Conservation (phyloP, 2,329 filamentous ascomycete species). For the Aureobasidium sp. region DNA sequence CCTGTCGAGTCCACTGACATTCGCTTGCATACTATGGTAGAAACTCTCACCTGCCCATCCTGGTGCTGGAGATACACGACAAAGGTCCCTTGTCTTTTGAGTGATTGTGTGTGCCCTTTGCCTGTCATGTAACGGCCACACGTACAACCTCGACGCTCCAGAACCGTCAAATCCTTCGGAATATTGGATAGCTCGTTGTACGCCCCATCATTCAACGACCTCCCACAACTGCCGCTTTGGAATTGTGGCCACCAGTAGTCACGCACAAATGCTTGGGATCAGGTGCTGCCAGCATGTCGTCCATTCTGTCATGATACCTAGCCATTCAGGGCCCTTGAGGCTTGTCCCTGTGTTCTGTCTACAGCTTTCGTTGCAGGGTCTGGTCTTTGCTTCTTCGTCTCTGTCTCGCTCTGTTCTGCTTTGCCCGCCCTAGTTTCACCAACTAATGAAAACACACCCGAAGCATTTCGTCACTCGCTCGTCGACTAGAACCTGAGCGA, state of each 20-base stretch:
- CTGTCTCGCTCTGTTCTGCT: not conserved
- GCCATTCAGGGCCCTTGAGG: not conserved
- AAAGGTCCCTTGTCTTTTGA: not conserved
- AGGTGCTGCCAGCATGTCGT: not conserved
- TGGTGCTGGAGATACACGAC: conserved; percentile 6
- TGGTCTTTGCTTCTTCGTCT: not conserved
- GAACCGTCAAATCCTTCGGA: conserved; percentile 5
- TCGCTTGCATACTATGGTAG: conserved; percentile 1
- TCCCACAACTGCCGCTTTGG: conserved; percentile 10
- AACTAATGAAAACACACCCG: not conserved
- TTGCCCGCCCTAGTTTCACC: not conserved
- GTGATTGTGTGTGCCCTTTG: not conserved
- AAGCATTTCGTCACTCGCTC: not conserved
- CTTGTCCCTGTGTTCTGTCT: not conserved
- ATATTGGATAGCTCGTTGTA: not conserved
- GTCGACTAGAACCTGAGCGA: not conserved
- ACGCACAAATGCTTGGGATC: not conserved
- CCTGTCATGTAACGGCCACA: conserved; percentile 8
- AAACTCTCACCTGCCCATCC: not conserved
- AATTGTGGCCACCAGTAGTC: not conserved
- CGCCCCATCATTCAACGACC: conserved; percentile 9
- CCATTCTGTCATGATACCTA: not conserved
- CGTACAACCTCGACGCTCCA: not conserved
- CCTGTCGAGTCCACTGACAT: conserved; percentile 1
- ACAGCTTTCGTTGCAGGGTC: not conserved